phyloP scores from a whole-genome alignment of 192 early-diverging fungal species.

The Gaertneriomyces sp. region DNA sequence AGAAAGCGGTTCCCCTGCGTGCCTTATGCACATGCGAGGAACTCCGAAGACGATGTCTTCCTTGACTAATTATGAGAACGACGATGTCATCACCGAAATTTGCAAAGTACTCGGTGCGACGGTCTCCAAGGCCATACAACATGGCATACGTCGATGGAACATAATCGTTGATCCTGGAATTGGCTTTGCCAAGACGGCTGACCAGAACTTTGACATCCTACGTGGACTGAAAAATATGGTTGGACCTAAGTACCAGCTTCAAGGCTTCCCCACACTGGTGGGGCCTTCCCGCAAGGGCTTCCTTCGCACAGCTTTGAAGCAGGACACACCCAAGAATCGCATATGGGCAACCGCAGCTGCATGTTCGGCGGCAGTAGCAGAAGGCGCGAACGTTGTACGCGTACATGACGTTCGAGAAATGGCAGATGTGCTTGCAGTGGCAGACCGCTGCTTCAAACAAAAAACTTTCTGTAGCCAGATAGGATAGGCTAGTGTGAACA shows the following conservation, averaged over 20 bases:
- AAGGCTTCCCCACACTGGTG: slow-evolving; percentile 81
- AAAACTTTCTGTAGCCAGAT: not conserved
- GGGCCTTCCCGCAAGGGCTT: slow-evolving; percentile 91
- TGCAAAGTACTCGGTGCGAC: slow-evolving; percentile 62
- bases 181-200: slow-evolving; percentile 90
- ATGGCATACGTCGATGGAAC: slow-evolving; percentile 92
- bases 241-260: slow-evolving; percentile 26
- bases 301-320: slow-evolving; percentile 69
- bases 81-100: slow-evolving; percentile 70
- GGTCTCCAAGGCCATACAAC: slow-evolving; percentile 66
- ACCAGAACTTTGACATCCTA: slow-evolving; percentile 85
- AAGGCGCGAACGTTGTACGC: slow-evolving; percentile 76
- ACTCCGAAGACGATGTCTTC: slow-evolving; percentile 79
- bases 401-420: slow-evolving; percentile 97
- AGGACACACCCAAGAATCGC: slow-evolving; percentile 63
- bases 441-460: slow-evolving; percentile 54
- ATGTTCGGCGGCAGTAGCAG: slow-evolving; percentile 73
- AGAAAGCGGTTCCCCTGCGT: slow-evolving; percentile 72
- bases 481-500: too few relatives aligned
- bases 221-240: slow-evolving; percentile 60
- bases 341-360: slow-evolving; percentile 89
- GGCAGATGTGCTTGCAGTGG: slow-evolving; percentile 78
- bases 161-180: slow-evolving; percentile 96
- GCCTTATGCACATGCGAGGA: slow-evolving; percentile 99
- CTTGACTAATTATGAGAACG: slow-evolving; percentile 69